Conservation (phyloP, 768 basidiomycete genomes). For the Exidia glandulosa region DNA sequence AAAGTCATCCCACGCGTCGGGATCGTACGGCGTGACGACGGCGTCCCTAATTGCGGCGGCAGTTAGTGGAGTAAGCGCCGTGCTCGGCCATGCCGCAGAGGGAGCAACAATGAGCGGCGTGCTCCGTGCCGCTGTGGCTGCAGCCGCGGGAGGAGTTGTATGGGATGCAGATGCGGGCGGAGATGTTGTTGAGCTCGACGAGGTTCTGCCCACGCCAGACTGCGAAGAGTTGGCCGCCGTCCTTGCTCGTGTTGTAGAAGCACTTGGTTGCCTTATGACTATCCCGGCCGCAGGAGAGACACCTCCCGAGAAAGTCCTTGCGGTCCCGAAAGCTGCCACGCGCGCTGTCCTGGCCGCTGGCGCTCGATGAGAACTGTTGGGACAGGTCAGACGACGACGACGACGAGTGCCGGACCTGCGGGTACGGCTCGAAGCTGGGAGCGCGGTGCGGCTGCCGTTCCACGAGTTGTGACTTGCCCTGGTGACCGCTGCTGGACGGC, state of each 20-base stretch:
- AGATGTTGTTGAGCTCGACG: neutral
- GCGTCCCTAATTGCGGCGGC: neutral
- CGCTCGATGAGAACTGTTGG: neutral
- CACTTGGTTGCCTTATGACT: neutral
- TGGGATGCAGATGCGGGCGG: neutral
- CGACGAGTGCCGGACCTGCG: too few species aligned
- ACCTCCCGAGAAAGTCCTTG: neutral
- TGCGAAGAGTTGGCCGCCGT: neutral
- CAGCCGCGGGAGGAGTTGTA: neutral
- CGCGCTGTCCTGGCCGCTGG: too few species aligned
- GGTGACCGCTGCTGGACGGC: too few species aligned
- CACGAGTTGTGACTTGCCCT: too few species aligned
- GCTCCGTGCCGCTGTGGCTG: neutral
- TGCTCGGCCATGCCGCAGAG: neutral
- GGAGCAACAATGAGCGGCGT: neutral
- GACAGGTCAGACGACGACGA: neutral
- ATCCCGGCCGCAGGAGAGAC: neutral
- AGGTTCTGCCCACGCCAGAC: neutral
- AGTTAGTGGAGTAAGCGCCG: neutral
- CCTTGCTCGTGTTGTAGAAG: neutral
- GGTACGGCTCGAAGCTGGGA: too few species aligned
- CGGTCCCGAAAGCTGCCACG: too few species aligned
- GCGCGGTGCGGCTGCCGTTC: too few species aligned
- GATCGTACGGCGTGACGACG: neutral
- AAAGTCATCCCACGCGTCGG: neutral